Base-by-base conservation (phyloP, 768 basidiomycete species). In the Agaricus bisporus region DNA sequence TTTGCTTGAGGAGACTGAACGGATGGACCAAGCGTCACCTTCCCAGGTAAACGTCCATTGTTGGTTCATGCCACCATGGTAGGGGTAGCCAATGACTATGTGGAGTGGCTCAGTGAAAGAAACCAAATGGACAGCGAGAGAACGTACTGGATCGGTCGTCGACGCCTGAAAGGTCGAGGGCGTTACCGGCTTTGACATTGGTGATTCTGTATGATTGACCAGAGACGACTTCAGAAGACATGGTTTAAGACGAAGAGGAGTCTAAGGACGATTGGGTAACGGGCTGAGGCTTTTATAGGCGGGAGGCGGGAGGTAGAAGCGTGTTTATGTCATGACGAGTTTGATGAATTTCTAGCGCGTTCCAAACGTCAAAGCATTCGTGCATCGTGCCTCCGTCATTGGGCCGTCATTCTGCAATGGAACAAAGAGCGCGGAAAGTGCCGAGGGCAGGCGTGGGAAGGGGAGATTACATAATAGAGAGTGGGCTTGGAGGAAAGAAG, bases 131-230 rank as follows among this genome's bases (percentile, higher is more conserved):
- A 38, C 28, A 11, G 6, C 42, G 18, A 26, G 36, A 49, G 35
- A 4, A 66, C 76, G 25, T 54, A 79, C 79, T 71, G 45, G 78
- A 71, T 7, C 43, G 61, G 54, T 77, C 72, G 61, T 83, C 81
- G 7, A 54, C 68, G 3, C 74, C 80, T 15, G 82, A 83, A 52
- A 84, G 70, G 59, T 85, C 81, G 22, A 82, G 57, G 25, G 72
- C 77, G 4, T 76, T 83, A 2, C 73, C 73, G 7, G 73, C 68
- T 64, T 80, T 75, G 60, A 65, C 71, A 64, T 85, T 85, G 38
- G 62, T 68, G 59, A 85, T 70, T 32, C 58, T 69, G 67, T 79
- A 83, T 0, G 60, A 69, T 14, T 36, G 51, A 17, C 77, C 75
- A 26, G 69, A 65, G 51, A 70, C 64, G 36, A 74, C 62, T 32